Evolutionary conservation across 2,329 filamentous ascomycete genomes (phyloP).

Genomic region (Aspergillus neotritici): DNA sequence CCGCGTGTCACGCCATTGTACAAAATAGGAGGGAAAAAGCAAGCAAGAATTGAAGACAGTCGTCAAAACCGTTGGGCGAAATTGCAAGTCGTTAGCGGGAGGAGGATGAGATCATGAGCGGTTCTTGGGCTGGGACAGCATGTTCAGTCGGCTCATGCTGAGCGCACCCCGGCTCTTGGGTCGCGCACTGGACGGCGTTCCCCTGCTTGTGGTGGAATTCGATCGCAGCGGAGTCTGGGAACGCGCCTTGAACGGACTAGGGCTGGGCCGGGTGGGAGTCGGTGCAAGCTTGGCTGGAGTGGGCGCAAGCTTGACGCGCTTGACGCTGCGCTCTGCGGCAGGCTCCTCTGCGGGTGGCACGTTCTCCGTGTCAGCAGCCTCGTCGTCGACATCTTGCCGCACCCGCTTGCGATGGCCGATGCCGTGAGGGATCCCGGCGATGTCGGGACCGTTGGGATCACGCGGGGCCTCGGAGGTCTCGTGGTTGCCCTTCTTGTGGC

Average conservation of each 20-base stretch:
- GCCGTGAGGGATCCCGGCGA: conserved; percentile 31
- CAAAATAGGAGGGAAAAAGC: neutral
- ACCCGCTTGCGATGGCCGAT: conserved; percentile 38
- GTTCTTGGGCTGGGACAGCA: conserved; percentile 44
- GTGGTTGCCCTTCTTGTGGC: conserved; percentile 33
- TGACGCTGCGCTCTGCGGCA: conserved; percentile 27
- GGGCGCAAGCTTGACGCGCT: conserved; percentile 32
- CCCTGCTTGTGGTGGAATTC: conserved; percentile 13
- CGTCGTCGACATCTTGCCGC: conserved; percentile 29
- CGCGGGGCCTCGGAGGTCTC: conserved; percentile 17
- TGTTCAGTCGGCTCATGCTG: conserved; percentile 44
- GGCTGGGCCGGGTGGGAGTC: conserved; percentile 10
- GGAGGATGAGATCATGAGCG: conserved; percentile 20
- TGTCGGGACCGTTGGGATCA: conserved; percentile 10
- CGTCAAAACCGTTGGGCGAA: no score
- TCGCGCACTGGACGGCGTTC: conserved; percentile 28
- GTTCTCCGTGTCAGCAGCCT: conserved; percentile 26
- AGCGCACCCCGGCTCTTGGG: conserved; percentile 29
- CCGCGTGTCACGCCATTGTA: neutral
- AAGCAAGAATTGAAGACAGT: no score
- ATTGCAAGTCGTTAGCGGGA: no score
- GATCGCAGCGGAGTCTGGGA: conserved; percentile 29
- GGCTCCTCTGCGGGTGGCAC: conserved; percentile 24
- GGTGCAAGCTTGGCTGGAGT: conserved; percentile 10
- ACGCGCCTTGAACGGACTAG: conserved; percentile 33